Evolutionary conservation across 768 basidiomycete species (phyloP), one percentile per base, ranked within the genome.

Genomic region (Boletus subparvulus): DNA sequence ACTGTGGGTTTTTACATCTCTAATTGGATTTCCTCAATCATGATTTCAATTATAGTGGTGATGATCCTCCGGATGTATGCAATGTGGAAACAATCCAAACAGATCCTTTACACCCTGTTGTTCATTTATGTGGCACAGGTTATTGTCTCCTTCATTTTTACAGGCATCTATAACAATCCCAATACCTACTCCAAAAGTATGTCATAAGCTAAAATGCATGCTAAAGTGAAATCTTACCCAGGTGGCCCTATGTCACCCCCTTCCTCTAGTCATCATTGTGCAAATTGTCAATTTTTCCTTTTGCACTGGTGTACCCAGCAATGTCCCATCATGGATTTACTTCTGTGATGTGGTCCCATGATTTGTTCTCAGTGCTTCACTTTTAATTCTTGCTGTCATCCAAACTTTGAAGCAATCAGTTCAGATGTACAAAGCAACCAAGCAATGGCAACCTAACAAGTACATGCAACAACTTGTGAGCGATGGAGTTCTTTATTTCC

Each of bases 391-490:
- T 2, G 53, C 46, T 16, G 0, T 52, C 16, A 3, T 16, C 11
- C 28, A n/a, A 44, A 55, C 50, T 12, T 24, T 45, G 14, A 40
- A 9, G 26, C 11, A 45, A 3, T 49, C 50, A 2, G 0, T 61
- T 14, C 12, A 36, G 5, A 55, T 55, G 33, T 51, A 60, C 50
- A 55, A 9, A 32, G 49, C 50, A 13, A 59, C 46, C 0, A 52
- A 32, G 16, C 40, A 13, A 11, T 61, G 53, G 60, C 60, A 52
- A 7, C 42, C 19, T 14, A 61, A 61, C 16, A 52, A 21, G 21
- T 21, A 21, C 21, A 21, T 21, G 21, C 21, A 21, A 21, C 21
- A 21, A 21, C 21, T 21, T 61, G 39, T 36, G 11, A 21, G 8
- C 17, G 60, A 60, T 26, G 53, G 53, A 2, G 19, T 52, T 9